Evolutionary conservation across 2,329 filamentous ascomycete species (phyloP).

Genomic region (Monilinia fructicola): DNA sequence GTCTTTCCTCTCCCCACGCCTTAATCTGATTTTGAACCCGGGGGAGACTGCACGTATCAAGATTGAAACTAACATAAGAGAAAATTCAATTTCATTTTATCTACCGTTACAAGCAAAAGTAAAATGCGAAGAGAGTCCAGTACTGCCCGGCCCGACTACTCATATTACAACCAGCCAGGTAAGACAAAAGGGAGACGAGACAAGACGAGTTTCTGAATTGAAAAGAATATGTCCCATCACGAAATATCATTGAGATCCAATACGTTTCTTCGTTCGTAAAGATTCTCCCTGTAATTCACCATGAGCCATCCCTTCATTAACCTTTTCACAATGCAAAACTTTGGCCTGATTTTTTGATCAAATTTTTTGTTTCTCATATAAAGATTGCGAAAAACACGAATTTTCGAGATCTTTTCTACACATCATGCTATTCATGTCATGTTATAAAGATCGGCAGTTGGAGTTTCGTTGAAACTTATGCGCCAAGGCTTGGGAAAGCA

Average conservation of each 20-base stretch:
- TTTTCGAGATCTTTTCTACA: conserved; percentile 24
- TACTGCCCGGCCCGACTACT: conserved; percentile 13
- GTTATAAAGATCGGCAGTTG: conserved; percentile 28
- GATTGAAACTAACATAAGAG: neutral
- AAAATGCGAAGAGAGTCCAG: conserved; percentile 17
- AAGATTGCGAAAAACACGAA: conserved; percentile 22
- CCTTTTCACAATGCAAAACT: conserved; percentile 18
- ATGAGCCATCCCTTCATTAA: conserved; percentile 9
- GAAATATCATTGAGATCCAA: conserved; percentile 6
- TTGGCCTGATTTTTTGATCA: conserved; percentile 13
- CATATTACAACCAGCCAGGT: conserved; percentile 8
- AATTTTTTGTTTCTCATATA: conserved; percentile 22
- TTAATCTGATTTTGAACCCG: neutral
- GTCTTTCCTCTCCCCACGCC: too few species aligned
- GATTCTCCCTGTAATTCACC: conserved; percentile 1
- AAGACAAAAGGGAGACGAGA: conserved; percentile 11
- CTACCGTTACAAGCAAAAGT: conserved; percentile 32
- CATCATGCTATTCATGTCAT: conserved; percentile 25
- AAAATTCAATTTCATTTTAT: conserved; percentile 21
- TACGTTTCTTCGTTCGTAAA: neutral
- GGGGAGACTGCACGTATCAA: neutral
- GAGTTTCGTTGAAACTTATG: conserved; percentile 34
- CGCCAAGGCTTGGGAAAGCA: conserved; percentile 56
- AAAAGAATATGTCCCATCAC: neutral
- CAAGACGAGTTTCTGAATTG: neutral